Evolutionary conservation across 2,329 filamentous ascomycete genomes (phyloP).

Genomic region (Cladophialophora yegresii): DNA sequence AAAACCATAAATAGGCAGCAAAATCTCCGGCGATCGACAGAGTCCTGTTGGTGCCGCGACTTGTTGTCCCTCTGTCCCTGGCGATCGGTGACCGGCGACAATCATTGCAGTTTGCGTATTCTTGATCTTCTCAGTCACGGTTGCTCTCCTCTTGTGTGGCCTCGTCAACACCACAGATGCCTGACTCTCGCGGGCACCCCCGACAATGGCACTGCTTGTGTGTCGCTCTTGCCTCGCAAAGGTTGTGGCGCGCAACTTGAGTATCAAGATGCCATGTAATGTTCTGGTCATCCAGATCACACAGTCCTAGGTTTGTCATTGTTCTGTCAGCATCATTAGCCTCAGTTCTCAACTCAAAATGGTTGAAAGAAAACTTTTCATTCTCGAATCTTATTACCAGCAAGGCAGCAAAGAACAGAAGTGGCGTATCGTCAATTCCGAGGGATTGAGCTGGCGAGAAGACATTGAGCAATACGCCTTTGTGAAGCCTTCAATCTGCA

Average conservation of each 20-base stretch:
- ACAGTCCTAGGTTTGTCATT: not conserved
- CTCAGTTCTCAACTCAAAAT: slow-evolving; percentile 3
- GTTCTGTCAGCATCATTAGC: not conserved
- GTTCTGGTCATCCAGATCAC: not conserved
- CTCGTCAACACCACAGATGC: not conserved
- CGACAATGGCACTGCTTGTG: not conserved
- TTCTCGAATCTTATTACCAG: slow-evolving; percentile 25
- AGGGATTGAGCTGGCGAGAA: slow-evolving; percentile 20
- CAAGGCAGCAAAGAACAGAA: slow-evolving; percentile 7
- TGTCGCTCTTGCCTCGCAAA: not conserved
- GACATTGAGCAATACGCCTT: slow-evolving; percentile 17
- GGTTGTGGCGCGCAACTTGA: not conserved
- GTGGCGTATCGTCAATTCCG: slow-evolving; percentile 23
- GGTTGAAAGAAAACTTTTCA: slow-evolving; percentile 24
- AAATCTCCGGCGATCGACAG: slow-evolving; percentile 4
- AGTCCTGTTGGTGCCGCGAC: not conserved
- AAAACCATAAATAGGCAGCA: not conserved
- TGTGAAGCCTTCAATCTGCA: slow-evolving; percentile 20
- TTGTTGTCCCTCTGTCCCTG: slow-evolving; percentile 8
- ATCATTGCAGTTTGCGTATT: not conserved
- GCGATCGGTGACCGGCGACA: slow-evolving; percentile 1
- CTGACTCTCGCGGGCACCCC: not conserved
- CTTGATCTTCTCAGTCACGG: not conserved
- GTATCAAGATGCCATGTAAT: not conserved
- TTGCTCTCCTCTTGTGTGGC: not conserved